Conservation (phyloP, 2,329 filamentous ascomycete genomes). For the Westerdykella aurantiaca region DNA sequence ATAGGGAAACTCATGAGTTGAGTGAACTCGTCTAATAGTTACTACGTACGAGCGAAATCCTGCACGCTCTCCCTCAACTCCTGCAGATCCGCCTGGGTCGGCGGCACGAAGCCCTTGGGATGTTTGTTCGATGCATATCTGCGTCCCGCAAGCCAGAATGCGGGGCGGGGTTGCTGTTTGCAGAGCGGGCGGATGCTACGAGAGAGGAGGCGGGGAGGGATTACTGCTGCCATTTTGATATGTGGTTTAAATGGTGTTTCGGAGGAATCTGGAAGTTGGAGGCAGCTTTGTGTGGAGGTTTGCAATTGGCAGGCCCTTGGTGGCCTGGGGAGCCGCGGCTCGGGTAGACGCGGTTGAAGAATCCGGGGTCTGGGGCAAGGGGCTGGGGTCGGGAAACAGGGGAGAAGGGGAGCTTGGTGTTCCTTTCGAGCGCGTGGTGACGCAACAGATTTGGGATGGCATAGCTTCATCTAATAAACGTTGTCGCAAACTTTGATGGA, state of each 20-base stretch:
- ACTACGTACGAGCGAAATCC: conserved; percentile 64
- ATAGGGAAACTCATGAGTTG: background rate
- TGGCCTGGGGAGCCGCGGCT: background rate
- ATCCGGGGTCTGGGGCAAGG: background rate
- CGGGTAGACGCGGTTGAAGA: background rate
- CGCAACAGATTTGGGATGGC: no score
- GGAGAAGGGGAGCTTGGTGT: no score
- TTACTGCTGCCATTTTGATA: conserved; percentile 28
- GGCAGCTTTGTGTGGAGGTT: background rate
- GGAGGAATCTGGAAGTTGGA: background rate
- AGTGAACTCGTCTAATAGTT: background rate
- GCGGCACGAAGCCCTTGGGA: conserved; percentile 61
- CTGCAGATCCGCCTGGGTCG: conserved; percentile 65
- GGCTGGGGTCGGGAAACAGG: no score
- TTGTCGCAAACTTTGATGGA: no score
- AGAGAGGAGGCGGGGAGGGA: conserved; percentile 31
- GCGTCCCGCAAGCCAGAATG: conserved; percentile 11
- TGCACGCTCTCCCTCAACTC: conserved; percentile 80
- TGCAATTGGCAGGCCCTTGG: background rate
- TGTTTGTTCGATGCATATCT: conserved; percentile 62
- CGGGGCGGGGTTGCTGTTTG: conserved; percentile 14
- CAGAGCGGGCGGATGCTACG: conserved; percentile 35
- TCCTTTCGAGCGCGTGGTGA: no score
- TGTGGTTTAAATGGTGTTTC: conserved; percentile 9
- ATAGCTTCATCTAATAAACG: no score